Percentiles rank a stretch among this genome's conserved stretches.
Conservation (phyloP, 805 yeast genomes). For the Myxozyma lipomycoides region DNA sequence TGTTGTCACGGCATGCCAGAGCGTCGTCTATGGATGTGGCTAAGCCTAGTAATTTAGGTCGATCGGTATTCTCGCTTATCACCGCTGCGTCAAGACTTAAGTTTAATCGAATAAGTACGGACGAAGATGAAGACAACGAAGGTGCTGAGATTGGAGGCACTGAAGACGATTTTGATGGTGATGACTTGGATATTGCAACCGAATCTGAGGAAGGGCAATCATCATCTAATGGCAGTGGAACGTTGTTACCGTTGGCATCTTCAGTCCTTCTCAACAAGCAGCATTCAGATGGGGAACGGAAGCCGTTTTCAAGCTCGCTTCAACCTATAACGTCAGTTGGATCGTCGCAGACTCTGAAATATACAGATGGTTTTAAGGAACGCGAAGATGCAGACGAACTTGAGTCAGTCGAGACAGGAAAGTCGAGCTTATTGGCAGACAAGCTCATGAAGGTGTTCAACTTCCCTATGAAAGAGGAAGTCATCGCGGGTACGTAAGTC, state of each 20-base stretch:
- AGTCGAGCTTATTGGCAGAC: slow-evolving; percentile 9
- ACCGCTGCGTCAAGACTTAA: slow-evolving; percentile 20
- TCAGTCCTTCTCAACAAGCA: slow-evolving; percentile 8
- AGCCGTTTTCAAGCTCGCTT: neutral
- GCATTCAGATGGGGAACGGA: neutral
- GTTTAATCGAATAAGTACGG: slow-evolving; percentile 9
- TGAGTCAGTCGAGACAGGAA: slow-evolving; percentile 17
- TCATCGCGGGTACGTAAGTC: slow-evolving; percentile 29
- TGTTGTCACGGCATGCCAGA: slow-evolving; percentile 3
- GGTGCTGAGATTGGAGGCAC: no score
- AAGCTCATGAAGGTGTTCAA: slow-evolving; percentile 17
- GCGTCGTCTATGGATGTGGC: slow-evolving; percentile 24
- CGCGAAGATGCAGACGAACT: neutral
- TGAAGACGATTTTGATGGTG: slow-evolving; percentile 35
- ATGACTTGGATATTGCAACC: slow-evolving; percentile 30
- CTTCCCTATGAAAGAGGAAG: slow-evolving; percentile 19
- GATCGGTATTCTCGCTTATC: slow-evolving; percentile 19
- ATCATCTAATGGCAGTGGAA: neutral
- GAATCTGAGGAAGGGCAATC: slow-evolving; percentile 19
- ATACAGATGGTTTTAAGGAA: no score
- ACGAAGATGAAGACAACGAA: slow-evolving; percentile 15
- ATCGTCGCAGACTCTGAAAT: neutral
- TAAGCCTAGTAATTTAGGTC: slow-evolving; percentile 14
- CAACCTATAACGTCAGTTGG: slow-evolving; percentile 15
- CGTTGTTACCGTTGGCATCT: slow-evolving; percentile 6